These are phyloP conservation scores for Phytopythium montanum DNA, from an alignment of 352 stramenopile genomes.

Conservation along the genomic window DNA sequence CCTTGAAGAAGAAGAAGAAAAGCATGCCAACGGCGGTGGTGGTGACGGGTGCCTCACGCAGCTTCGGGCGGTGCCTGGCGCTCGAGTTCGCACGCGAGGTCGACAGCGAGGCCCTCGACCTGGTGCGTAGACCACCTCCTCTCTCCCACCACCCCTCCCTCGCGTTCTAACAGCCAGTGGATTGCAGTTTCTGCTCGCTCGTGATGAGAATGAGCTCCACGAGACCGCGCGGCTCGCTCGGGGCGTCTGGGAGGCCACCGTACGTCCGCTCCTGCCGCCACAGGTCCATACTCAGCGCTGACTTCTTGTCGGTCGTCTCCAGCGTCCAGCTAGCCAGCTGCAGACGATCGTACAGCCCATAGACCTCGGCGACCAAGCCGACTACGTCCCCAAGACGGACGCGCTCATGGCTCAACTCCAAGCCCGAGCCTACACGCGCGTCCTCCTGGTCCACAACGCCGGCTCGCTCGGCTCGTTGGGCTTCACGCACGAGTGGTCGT, in stretches of 20 bases:
- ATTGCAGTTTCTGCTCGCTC: constrained; percentile 52
- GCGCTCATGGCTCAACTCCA: constrained; percentile 31
- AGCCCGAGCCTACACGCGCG: constrained; percentile 24
- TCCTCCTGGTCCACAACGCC: constrained; percentile 84
- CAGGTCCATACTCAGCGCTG: neutral
- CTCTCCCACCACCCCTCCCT: neutral
- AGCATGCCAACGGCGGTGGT: constrained; percentile 45
- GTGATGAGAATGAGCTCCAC: constrained; percentile 42
- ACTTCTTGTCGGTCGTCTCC: too few relatives aligned
- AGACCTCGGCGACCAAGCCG: constrained; percentile 34
- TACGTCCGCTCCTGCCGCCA: neutral
- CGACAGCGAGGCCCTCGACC: constrained; percentile 30
- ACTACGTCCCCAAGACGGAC: constrained; percentile 56
- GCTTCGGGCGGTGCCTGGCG: constrained; percentile 74
- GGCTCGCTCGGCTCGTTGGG: constrained; percentile 69
- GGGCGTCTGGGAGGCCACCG: constrained; percentile 22
- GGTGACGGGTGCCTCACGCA: constrained; percentile 81
- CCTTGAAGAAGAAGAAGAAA: neutral
- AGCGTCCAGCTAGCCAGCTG: constrained; percentile 13
- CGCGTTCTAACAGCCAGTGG: too few relatives aligned
- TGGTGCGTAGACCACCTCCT: constrained; percentile 24
- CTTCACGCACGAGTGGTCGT: constrained; percentile 45
- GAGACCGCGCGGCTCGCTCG: constrained; percentile 46
- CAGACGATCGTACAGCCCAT: constrained; percentile 33
- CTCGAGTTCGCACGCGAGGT: constrained; percentile 57